Base-by-base conservation (phyloP, 1,139 yeast genomes). In the Pneumocystis sp. region DNA sequence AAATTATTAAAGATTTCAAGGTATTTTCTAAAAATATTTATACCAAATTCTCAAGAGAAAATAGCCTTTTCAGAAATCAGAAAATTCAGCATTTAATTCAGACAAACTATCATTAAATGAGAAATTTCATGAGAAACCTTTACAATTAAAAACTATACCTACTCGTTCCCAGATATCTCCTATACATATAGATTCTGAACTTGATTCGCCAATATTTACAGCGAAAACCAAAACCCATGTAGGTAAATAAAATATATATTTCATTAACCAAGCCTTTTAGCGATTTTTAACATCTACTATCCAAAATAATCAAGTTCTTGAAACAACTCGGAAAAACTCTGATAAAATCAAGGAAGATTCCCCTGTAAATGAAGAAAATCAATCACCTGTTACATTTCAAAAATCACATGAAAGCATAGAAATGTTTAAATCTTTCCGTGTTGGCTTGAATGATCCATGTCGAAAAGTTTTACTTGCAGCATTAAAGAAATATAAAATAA, bases 381-480 rank as follows among this genome's bases (percentile, higher is more conserved):
- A 64, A 61, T 61, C 45, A 21, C 39, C 57, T 59, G 44, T 50
- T 12, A 50, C 17, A 10, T 25, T n/a, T 50, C 29, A 50, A 25
- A 50, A 50, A 12, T 21, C 59, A 50, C 42, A 66, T 62, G 34
- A 57, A 29, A 31, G 60, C 17, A 66, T 70, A 17, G 96, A 91
- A 71, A 95, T 96, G 0, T 80, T 90, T 71, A 89, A 89, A 71
- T 95, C 89, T 70, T 78, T 91, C 68, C 79, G 95, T 64, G 96
- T 96, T 0, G 86, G 95, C 2, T 85, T 90, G 34, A 96, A 91
- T 67, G 97, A 91, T 72, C 90, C 97, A 1, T 90, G 97, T 74
- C 85, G 87, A 71, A 89, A 88, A 75, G 87, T 93, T 37, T 77
- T 93, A 64, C 96, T 89, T 71, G 90, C 87, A 59, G 97, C 96